Percentiles rank a stretch among this genome's conserved stretches.
Conservation (phyloP, 371 early-diverging fungal species). For the Lichtheimia ramosa region DNA sequence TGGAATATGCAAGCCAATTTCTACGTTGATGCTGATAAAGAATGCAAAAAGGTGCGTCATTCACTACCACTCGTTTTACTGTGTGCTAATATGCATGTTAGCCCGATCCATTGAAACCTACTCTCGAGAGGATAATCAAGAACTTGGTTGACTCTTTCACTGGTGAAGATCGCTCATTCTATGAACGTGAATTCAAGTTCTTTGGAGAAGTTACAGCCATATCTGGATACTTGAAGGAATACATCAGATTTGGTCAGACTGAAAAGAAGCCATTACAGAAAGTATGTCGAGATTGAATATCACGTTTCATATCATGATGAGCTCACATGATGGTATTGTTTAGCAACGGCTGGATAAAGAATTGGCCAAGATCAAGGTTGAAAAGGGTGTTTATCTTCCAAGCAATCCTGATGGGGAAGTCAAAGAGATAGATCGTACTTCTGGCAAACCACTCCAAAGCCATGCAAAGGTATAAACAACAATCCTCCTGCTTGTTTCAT, state of each 20-base stretch:
- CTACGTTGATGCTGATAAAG: conserved; percentile 86
- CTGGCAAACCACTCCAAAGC: conserved; percentile 95
- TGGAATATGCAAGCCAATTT: conserved; percentile 99
- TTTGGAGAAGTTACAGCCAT: conserved; percentile 95
- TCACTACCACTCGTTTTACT: neutral
- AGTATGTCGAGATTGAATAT: conserved; percentile 20
- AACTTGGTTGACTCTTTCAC: conserved; percentile 78
- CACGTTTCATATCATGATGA: neutral
- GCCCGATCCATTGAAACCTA: conserved; percentile 83
- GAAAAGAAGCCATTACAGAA: conserved; percentile 88
- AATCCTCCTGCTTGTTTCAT: neutral
- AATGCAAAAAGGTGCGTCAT: conserved; percentile 53
- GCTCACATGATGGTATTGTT: neutral
- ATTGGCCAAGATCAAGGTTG: conserved; percentile 91
- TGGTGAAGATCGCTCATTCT: conserved; percentile 87
- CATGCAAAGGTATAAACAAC: conserved; percentile 85
- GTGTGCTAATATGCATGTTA: neutral
- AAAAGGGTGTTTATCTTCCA: conserved; percentile 97
- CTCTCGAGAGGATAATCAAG: conserved; percentile 83
- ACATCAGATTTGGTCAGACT: conserved; percentile 87
- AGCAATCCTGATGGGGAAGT: conserved; percentile 96
- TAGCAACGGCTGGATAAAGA: conserved; percentile 91
- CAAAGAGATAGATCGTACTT: conserved; percentile 92
- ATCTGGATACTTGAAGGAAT: conserved; percentile 95
- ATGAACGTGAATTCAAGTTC: conserved; percentile 94